Conservation (phyloP, 257 asterid genomes). For the Jaltomata sinuosa region DNA sequence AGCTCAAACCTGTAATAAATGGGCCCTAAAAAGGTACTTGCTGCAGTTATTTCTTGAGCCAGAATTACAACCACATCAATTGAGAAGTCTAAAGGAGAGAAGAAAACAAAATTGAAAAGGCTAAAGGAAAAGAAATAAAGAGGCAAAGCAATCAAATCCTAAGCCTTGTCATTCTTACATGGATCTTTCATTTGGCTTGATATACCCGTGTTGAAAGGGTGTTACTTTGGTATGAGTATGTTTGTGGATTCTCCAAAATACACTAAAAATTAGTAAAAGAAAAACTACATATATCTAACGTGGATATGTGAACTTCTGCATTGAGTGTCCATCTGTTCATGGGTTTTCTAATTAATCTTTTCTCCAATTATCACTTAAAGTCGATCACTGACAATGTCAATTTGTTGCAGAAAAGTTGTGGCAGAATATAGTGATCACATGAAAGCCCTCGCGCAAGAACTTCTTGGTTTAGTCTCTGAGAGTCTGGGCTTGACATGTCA, state of each 20-base stretch:
- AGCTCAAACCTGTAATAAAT: background rate
- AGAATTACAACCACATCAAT: background rate
- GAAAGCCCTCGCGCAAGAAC: conserved; percentile 49
- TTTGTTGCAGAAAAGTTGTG: conserved; percentile 38
- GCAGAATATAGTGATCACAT: conserved; percentile 62
- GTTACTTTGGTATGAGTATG: background rate
- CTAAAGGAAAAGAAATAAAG: background rate
- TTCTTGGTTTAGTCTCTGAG: conserved; percentile 54
- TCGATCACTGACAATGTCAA: background rate
- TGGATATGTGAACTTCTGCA: background rate
- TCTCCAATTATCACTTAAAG: background rate
- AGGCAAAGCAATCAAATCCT: background rate
- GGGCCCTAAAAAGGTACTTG: background rate
- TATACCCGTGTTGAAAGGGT: background rate
- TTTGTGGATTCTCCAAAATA: background rate
- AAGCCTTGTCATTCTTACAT: background rate
- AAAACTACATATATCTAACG: background rate
- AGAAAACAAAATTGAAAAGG: background rate
- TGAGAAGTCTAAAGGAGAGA: background rate
- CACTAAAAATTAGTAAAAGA: background rate
- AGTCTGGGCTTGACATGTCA: conserved; percentile 54
- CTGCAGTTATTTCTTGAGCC: background rate
- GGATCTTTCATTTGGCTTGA: background rate
- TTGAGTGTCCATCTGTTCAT: background rate
- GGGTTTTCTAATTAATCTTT: conserved; percentile 8